Evolutionary conservation across 352 stramenopile species (phyloP).

Genomic region (Aphanomyces stellatus): DNA sequence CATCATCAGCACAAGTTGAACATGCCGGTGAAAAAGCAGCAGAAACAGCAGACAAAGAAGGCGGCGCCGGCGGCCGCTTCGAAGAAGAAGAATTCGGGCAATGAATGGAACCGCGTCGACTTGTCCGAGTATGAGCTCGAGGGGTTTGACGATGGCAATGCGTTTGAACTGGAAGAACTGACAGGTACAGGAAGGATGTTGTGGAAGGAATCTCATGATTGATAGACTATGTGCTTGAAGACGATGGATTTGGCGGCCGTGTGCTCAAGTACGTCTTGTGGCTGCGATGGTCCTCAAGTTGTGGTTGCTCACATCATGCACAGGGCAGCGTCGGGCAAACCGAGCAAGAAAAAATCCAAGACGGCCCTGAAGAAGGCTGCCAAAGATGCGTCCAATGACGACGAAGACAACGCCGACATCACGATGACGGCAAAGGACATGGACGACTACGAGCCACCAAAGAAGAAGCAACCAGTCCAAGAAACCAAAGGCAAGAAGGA

Average conservation of each 20-base stretch:
- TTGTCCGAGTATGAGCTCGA: constrained; percentile 67
- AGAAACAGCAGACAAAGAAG: not conserved
- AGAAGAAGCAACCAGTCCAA: too few relatives aligned
- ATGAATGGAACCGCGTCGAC: constrained; percentile 58
- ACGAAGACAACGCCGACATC: not conserved
- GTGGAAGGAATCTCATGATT: not conserved
- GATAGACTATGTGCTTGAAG: constrained; percentile 52
- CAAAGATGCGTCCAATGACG: not conserved
- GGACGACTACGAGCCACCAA: too few relatives aligned
- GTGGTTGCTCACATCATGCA: too few relatives aligned
- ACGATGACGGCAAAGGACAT: too few relatives aligned
- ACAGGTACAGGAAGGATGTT: constrained; percentile 31
- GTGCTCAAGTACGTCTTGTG: constrained; percentile 28
- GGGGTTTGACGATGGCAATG: constrained; percentile 77
- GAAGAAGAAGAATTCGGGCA: not conserved
- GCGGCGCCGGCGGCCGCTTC: not conserved
- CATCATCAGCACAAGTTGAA: not conserved
- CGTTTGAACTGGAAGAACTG: constrained; percentile 78
- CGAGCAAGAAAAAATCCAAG: constrained; percentile 16
- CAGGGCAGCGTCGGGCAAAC: not conserved
- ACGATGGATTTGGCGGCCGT: constrained; percentile 41
- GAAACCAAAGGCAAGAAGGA: too few relatives aligned
- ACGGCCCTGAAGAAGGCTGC: not conserved
- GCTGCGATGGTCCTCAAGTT: not conserved
- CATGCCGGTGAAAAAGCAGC: constrained; percentile 12